Conservation (phyloP, 441 rosid genomes). For the Kokia cookei region DNA sequence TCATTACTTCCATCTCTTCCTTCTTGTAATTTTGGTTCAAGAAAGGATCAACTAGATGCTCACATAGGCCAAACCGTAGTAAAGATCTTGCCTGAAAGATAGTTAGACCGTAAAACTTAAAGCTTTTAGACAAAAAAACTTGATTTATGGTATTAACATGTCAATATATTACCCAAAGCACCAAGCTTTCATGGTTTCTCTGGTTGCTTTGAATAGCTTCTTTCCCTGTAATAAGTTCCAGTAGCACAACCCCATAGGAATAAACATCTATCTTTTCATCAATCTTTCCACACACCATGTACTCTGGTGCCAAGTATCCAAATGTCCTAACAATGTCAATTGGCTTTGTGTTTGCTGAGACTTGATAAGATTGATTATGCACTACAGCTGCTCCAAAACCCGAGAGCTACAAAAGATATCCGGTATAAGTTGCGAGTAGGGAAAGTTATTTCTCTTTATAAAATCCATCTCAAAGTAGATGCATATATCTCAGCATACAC, state of each 20-base stretch:
- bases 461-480: not conserved
- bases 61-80: slow-evolving; percentile 18
- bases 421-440: not conserved
- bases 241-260: slow-evolving; percentile 43
- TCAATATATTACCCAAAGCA: slow-evolving; percentile 30
- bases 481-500: not conserved
- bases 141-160: not conserved
- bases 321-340: slow-evolving; percentile 22
- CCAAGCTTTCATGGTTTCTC: slow-evolving; percentile 29
- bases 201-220: slow-evolving; percentile 27
- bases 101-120: not conserved
- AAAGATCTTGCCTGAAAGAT: slow-evolving; percentile 29
- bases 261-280: slow-evolving; percentile 42
- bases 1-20: slow-evolving; percentile 36
- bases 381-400: slow-evolving; percentile 33
- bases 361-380: slow-evolving; percentile 15
- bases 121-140: not conserved
- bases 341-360: slow-evolving; percentile 14
- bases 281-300: slow-evolving; percentile 33
- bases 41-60: slow-evolving; percentile 25
- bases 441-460: not conserved
- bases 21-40: slow-evolving; percentile 21
- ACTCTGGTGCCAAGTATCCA: slow-evolving; percentile 39
- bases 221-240: slow-evolving; percentile 42
- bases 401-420: slow-evolving; percentile 22